Percentiles rank a stretch among this genome's conserved stretches.
Conservation (phyloP, 2,329 filamentous ascomycete genomes). For the Fusarium coffeatum region DNA sequence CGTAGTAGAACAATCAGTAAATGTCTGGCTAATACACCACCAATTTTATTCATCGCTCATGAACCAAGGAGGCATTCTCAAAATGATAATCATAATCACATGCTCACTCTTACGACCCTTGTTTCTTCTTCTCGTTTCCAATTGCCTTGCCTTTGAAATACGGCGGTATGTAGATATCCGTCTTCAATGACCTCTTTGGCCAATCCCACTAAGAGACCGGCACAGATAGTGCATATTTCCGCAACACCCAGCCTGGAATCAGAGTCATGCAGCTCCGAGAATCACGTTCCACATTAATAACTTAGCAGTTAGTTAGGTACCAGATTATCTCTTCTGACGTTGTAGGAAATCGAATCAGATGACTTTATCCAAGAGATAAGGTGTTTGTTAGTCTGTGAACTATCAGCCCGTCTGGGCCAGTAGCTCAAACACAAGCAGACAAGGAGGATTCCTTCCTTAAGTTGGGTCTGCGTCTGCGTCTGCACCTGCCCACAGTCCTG, state of each 20-base stretch:
- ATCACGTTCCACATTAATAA: neutral
- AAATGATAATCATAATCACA: conserved; percentile 29
- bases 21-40: conserved; percentile 35
- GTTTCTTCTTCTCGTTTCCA: conserved; percentile 19
- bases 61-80: neutral
- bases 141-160: neutral
- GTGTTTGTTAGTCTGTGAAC: neutral
- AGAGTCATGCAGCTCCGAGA: neutral
- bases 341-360: neutral
- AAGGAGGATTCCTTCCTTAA: neutral
- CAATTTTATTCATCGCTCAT: conserved; percentile 3
- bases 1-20: neutral
- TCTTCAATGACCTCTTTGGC: conserved; percentile 5
- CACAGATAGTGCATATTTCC: conserved; percentile 17
- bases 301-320: neutral
- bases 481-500: neutral
- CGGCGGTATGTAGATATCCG: conserved; percentile 42
- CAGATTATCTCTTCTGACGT: neutral
- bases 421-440: neutral
- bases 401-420: neutral
- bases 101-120: conserved; percentile 18
- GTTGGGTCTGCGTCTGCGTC: neutral
- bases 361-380: conserved; percentile 3
- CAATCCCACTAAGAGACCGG: conserved; percentile 19
- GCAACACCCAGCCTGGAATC: conserved; percentile 1